phyloP scores from a whole-genome alignment of 305 asterid genomes.

The Fraxinus latifolia region DNA sequence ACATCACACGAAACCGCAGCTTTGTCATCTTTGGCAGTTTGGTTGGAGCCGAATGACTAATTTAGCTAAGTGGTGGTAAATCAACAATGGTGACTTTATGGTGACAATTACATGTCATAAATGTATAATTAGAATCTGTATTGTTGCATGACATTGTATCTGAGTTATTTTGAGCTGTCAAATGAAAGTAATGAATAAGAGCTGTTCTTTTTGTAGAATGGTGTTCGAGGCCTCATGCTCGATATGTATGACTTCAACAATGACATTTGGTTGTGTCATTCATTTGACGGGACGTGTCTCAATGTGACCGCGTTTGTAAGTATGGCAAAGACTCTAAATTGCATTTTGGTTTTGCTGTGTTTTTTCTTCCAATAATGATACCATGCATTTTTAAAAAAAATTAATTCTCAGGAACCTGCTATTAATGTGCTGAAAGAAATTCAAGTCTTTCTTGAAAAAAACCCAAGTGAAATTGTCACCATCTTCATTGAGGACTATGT shows the following conservation, averaged over 20 bases:
- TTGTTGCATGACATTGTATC: background rate
- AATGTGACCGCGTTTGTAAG: slow-evolving; percentile 90
- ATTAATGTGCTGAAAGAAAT: slow-evolving; percentile 64
- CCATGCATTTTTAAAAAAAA: background rate
- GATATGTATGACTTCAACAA: slow-evolving; percentile 87
- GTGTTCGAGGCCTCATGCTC: slow-evolving; percentile 97
- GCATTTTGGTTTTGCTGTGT: background rate
- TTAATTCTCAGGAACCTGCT: slow-evolving; percentile 71
- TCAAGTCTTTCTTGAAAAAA: slow-evolving; percentile 48
- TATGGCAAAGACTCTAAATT: slow-evolving; percentile 12
- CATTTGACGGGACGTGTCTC: slow-evolving; percentile 59
- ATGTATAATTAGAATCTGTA: background rate
- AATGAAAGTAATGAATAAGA: background rate
- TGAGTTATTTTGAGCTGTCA: background rate
- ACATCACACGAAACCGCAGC: background rate
- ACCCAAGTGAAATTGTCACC: slow-evolving; percentile 67
- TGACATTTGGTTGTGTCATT: slow-evolving; percentile 90
- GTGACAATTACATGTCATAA: background rate
- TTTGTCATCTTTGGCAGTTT: background rate
- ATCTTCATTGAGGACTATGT: slow-evolving; percentile 87
- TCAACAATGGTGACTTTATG: background rate
- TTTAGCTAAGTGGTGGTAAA: background rate
- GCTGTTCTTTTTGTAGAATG: slow-evolving; percentile 51
- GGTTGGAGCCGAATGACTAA: background rate
- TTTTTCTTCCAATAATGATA: background rate